Evolutionary conservation across 2,329 filamentous ascomycete species (phyloP), one percentile per base, ranked within the genome.

Genomic region (Ophiognomonia clavigignenti-juglandacearum): DNA sequence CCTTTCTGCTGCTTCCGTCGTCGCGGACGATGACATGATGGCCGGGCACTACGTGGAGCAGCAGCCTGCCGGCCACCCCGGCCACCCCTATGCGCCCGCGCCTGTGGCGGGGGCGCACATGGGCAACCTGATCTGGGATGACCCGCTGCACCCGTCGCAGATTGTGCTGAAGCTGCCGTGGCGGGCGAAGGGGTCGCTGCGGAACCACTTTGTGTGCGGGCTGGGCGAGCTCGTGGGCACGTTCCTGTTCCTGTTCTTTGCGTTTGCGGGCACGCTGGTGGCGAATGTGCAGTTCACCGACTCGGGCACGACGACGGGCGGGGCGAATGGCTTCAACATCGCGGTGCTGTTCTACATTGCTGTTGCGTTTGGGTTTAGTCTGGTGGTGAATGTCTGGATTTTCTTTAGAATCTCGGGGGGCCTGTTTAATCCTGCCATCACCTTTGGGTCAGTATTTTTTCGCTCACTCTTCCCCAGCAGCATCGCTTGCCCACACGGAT

Each of bases 341-440:
- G 20, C 44, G 11, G 44, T 48, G 14, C 20, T 45, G 9, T 47
- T 71, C 5, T 71, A 67, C 46, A 64, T 71, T 26, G 58, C 67
- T 4, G 52, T 72, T 9, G 61, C 57, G n/a, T 74, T 72, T 50
- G 69, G 69, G 1, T 61, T 73, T 47, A 67, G 66, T 26, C 59
- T 75, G 26, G 64, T 71, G 16, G 68, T 72, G 36, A 74, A 71
- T 32, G 71, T 69, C 1, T 75, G 71, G 72, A 62, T 69, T 1
- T 75, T 75, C 55, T 76, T 70, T 49, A 61, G 72, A 10, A 66
- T 77, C 35, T 72, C 67, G 29, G 66, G 66, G 5, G 67, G 66
- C 1, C 47, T 66, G 22, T 69, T 70, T 41, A 69, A 70, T 35
- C 68, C 67, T 13, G 63, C 59, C 16, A 16, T 36, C 13, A 36